Conservation (phyloP, 768 basidiomycete species). For the Tephrocybe sp. region DNA sequence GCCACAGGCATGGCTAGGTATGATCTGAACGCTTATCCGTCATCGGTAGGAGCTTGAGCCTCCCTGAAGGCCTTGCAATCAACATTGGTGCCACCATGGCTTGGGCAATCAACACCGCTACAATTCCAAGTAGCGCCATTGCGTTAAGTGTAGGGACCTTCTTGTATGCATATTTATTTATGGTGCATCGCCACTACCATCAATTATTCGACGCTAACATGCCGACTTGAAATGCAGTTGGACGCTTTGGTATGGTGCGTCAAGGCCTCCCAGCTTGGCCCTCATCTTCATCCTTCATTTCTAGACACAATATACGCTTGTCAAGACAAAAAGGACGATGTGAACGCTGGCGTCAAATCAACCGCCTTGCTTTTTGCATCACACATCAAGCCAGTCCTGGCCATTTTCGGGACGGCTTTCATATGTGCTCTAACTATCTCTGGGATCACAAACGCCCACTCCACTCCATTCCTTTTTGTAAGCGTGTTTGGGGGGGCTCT, state of each 20-base stretch:
- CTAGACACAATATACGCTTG: slow-evolving; percentile 60
- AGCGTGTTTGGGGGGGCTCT: slow-evolving; percentile 6
- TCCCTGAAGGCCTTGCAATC: slow-evolving; percentile 1
- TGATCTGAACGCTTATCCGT: no score
- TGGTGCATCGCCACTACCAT: no score
- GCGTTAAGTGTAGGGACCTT: slow-evolving; percentile 3
- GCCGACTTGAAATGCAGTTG: no score
- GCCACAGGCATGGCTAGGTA: slow-evolving; percentile 39
- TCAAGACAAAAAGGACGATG: slow-evolving; percentile 55
- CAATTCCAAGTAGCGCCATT: slow-evolving; percentile 1
- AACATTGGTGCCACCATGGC: slow-evolving; percentile 8
- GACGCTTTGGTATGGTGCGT: slow-evolving; percentile 19
- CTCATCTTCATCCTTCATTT: no score
- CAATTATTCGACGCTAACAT: no score
- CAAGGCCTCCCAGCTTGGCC: not conserved
- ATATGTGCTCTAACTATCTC: slow-evolving; percentile 21
- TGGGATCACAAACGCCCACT: slow-evolving; percentile 24
- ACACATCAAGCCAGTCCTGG: slow-evolving; percentile 39
- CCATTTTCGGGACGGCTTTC: slow-evolving; percentile 31
- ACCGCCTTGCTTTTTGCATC: slow-evolving; percentile 59
- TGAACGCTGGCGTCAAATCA: slow-evolving; percentile 56
- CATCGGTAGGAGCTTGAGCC: no score
- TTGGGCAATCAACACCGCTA: slow-evolving; percentile 4
- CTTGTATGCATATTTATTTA: not conserved
- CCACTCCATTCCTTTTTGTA: slow-evolving; percentile 5